A percentile compares a stretch with the other conserved stretches of the same genome.
Conservation (phyloP, 2,329 filamentous ascomycete genomes). For the Colletotrichum brevisporum region DNA sequence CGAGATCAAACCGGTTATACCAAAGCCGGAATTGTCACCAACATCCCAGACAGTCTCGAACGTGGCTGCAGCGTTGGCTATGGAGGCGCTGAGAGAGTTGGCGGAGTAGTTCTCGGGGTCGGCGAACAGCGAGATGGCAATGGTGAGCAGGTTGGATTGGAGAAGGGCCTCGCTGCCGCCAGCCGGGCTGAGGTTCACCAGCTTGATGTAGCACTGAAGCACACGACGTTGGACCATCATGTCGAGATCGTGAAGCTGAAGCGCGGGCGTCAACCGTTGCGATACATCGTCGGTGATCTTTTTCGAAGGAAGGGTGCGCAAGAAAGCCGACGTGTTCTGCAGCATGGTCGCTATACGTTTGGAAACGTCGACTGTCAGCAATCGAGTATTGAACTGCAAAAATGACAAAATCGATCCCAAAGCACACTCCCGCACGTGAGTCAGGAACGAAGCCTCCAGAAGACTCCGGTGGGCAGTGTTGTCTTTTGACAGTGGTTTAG, state of each 20-base stretch:
- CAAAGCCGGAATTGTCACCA: slow-evolving; percentile 94
- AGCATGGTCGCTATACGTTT: slow-evolving; percentile 94
- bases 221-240: slow-evolving; percentile 95
- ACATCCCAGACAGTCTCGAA: slow-evolving; percentile 98
- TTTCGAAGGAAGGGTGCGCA: slow-evolving; percentile 86
- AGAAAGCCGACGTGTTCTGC: slow-evolving; percentile 91
- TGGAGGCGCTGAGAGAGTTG: slow-evolving; percentile 88
- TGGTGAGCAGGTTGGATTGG: slow-evolving; percentile 90
- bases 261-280: slow-evolving; percentile 84
- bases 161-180: slow-evolving; percentile 88
- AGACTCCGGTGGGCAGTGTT: slow-evolving; percentile 87
- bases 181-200: slow-evolving; percentile 88
- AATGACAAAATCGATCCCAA: slow-evolving; percentile 93
- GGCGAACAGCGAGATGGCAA: slow-evolving; percentile 92
- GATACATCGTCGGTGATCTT: slow-evolving; percentile 90
- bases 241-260: slow-evolving; percentile 91
- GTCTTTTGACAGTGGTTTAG: slow-evolving; percentile 93
- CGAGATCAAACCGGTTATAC: slow-evolving; percentile 86
- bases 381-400: slow-evolving; percentile 90
- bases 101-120: slow-evolving; percentile 91
- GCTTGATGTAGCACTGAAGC: slow-evolving; percentile 92
- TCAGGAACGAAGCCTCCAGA: slow-evolving; percentile 91
- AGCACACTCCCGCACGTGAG: slow-evolving; percentile 95
- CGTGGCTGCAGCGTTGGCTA: slow-evolving; percentile 88
- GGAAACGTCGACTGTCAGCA: slow-evolving; percentile 94